Evolutionary conservation across 208 protist species (phyloP).

Genomic region (Leishmania turanica): DNA sequence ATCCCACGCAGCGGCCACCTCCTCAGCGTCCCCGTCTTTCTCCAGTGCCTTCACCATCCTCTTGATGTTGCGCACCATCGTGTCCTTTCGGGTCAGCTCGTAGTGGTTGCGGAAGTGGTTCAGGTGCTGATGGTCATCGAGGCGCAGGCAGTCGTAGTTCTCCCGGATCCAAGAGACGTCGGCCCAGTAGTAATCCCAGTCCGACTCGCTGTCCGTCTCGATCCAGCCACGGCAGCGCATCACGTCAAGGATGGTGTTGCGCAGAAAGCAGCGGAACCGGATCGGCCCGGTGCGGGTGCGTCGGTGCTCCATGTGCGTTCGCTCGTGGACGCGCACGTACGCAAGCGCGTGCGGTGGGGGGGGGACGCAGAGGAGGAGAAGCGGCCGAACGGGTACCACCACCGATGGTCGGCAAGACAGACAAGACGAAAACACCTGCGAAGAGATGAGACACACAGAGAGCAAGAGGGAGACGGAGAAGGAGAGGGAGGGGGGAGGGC

Average conservation of each 20-base stretch:
- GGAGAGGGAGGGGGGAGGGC: too few species aligned
- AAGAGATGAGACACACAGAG: too few species aligned
- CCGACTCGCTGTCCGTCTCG: slow-evolving; percentile 89
- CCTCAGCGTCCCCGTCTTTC: slow-evolving; percentile 80
- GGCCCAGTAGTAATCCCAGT: slow-evolving; percentile 95
- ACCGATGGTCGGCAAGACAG: background rate
- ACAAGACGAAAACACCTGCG: background rate
- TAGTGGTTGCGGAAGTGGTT: slow-evolving; percentile 98
- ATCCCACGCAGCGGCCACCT: slow-evolving; percentile 85
- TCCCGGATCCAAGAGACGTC: slow-evolving; percentile 94
- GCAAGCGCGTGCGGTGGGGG: background rate
- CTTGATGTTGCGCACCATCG: slow-evolving; percentile 97
- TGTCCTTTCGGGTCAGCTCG: slow-evolving; percentile 96
- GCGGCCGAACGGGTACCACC: background rate
- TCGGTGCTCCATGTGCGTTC: slow-evolving; percentile 27
- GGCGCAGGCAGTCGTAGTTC: slow-evolving; percentile 85
- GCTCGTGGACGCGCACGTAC: background rate
- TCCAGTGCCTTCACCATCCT: slow-evolving; percentile 89
- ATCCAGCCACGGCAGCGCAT: slow-evolving; percentile 93
- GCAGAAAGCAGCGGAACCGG: slow-evolving; percentile 86
- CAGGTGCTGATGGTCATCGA: slow-evolving; percentile 88
- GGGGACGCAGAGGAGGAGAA: background rate
- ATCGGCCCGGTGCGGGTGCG: slow-evolving; percentile 55
- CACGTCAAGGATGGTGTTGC: slow-evolving; percentile 91
- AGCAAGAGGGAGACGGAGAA: too few species aligned